Percentiles rank a stretch among this genome's conserved stretches.
Conservation (phyloP, 768 basidiomycete genomes). For the Pseudohyphozyma bogoriensis region DNA sequence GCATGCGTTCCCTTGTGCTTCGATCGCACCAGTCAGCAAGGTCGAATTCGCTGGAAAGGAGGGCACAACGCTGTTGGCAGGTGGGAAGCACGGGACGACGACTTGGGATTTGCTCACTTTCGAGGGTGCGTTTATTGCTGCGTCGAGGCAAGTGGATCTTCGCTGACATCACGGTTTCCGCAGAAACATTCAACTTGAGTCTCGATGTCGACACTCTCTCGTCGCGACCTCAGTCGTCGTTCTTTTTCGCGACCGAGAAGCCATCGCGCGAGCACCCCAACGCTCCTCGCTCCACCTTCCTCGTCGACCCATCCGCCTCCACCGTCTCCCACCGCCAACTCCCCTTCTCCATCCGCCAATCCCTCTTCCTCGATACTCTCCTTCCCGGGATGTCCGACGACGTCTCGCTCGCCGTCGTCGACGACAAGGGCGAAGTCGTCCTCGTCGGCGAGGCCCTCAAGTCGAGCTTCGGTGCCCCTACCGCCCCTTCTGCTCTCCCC, state of each 20-base stretch:
- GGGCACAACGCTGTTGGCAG: constrained; percentile 22
- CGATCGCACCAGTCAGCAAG: constrained; percentile 47
- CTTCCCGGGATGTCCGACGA: constrained; percentile 37
- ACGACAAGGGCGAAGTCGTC: constrained; percentile 54
- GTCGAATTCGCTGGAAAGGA: constrained; percentile 37
- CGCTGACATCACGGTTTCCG: not conserved
- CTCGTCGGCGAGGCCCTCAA: constrained; percentile 53
- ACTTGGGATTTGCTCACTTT: constrained; percentile 40
- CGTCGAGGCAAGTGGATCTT: not conserved
- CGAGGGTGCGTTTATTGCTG: constrained; percentile 31
- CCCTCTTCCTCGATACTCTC: constrained; percentile 41
- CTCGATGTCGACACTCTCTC: constrained; percentile 33
- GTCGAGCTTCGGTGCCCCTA: not conserved
- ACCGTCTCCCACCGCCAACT: constrained; percentile 40
- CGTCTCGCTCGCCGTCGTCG: constrained; percentile 61
- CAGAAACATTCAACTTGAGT: constrained; percentile 10
- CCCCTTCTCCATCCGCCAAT: constrained; percentile 55
- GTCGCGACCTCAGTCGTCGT: constrained; percentile 26
- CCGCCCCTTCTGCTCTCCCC: constrained; percentile 13
- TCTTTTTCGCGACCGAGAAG: constrained; percentile 9
- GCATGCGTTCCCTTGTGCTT: constrained; percentile 42
- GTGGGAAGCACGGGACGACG: constrained; percentile 30
- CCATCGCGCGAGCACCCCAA: constrained; percentile 4
- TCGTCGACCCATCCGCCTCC: constrained; percentile 7
- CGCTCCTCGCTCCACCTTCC: constrained; percentile 16